Evolutionary conservation across 1,284 basidiomycete species (phyloP), one percentile per base, ranked within the genome.

Genomic region (Caloboletus firmus): DNA sequence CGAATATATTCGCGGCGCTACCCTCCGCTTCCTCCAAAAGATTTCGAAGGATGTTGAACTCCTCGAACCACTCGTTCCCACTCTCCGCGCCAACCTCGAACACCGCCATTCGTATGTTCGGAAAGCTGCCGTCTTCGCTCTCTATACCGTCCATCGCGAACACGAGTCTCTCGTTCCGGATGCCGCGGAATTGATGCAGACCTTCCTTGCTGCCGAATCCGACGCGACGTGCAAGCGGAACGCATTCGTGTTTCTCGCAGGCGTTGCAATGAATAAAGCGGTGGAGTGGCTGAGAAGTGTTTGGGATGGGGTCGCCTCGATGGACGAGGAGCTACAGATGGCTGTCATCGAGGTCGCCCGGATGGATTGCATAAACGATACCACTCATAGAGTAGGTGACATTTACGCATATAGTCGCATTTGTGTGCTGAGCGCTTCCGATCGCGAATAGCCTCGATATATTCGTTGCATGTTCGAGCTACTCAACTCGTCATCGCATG

Each of bases 1-100:
- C 71, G 97, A 99, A 79, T 99, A 98, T 76, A 98, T 99, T 64
- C 92, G 97, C 37, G 97, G 97, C 49, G 94, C 94, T 35, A 98
- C 95, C 9, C 84, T 99, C 34, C 90, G 97, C 41, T 98, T 97
- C 78, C 82, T 99, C 11, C 94, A 98, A 75, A 99, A 99, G 79
- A 88, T 91, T 48, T 83, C 95, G 52, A 91, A 92, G 69, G 97
- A 99, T 67, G 78, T 87, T 8, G 97, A 99, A 74, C 84, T 99
- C 17, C 85, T 99, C 36, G 97, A 99, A 76, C 96, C 97, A 17
- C 85, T 99, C 54, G 85, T 99, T 55, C 95, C 97, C 5, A 94
- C 91, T 32, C 93, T 94, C 65, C 88, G 96, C 43, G 80, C 92
- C 42, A 98, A 95, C 72, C 86, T 99, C 57, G 96, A 99, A 76